Percentiles rank a stretch among this genome's conserved stretches.
Conservation (phyloP, 805 yeast genomes). For the Kodamaea neixiangensis region DNA sequence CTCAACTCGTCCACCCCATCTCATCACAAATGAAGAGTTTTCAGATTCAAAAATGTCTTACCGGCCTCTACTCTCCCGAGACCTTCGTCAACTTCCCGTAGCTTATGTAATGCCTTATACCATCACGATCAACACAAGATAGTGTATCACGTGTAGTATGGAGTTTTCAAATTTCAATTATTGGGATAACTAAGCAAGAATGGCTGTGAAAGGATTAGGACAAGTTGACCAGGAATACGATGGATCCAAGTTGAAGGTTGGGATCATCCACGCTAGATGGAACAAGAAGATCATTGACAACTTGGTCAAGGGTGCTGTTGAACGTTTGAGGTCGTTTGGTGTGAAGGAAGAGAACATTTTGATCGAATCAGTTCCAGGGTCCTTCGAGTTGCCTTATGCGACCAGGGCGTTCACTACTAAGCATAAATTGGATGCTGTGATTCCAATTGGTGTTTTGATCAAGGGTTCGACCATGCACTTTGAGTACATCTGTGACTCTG, state of each 20-base stretch:
- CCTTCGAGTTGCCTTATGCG: slow-evolving; percentile 90
- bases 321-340: slow-evolving; percentile 59
- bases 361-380: slow-evolving; percentile 90
- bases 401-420: slow-evolving; percentile 54
- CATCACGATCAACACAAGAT: no score
- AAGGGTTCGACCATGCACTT: slow-evolving; percentile 98
- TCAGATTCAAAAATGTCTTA: no score
- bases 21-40: no score
- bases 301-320: slow-evolving; percentile 74
- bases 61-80: no score
- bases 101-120: no score
- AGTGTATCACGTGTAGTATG: no score
- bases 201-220: slow-evolving; percentile 86
- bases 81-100: no score
- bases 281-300: slow-evolving; percentile 74
- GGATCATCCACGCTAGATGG: slow-evolving; percentile 97
- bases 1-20: no score
- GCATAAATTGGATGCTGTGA: slow-evolving; percentile 72
- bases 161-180: no score
- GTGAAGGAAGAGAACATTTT: slow-evolving; percentile 76
- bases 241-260: slow-evolving; percentile 70
- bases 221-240: slow-evolving; percentile 66
- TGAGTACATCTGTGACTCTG: slow-evolving; percentile 93
- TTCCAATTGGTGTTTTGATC: slow-evolving; percentile 92
- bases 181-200: slow-evolving; percentile 22